A percentile compares a stretch with the other conserved stretches of the same genome.
These are phyloP conservation scores for Syzygium syzygioides DNA, from an alignment of 441 rosid genomes.

Conservation along the genomic window DNA sequence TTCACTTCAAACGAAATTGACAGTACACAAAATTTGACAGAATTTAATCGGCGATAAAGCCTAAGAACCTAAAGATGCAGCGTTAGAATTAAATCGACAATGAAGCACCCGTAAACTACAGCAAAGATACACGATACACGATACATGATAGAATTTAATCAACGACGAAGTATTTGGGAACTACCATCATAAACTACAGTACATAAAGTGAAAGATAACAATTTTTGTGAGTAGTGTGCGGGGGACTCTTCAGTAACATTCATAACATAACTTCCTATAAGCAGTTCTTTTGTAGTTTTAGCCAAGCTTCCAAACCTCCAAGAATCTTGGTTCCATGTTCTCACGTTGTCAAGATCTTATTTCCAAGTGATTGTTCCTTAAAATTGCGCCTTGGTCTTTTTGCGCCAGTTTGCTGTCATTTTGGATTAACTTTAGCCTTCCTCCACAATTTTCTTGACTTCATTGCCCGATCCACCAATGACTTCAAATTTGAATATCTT, in stretches of 20 bases:
- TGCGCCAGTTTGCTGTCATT: neutral
- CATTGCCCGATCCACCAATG: neutral
- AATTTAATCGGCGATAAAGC: neutral
- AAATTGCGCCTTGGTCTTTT: neutral
- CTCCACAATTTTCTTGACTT: neutral
- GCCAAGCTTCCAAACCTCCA: neutral
- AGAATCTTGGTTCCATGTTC: neutral
- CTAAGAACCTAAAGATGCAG: neutral
- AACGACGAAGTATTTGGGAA: neutral
- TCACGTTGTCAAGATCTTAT: neutral
- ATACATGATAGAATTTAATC: neutral
- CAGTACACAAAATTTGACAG: neutral
- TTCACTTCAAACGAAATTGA: neutral
- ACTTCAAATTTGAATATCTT: neutral
- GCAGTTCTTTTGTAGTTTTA: neutral
- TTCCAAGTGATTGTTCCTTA: neutral
- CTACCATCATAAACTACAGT: neutral
- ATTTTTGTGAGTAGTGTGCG: neutral
- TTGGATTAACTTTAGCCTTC: neutral
- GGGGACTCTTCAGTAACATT: neutral
- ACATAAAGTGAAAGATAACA: neutral
- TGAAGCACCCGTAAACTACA: neutral
- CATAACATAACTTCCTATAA: neutral
- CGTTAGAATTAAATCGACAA: neutral
- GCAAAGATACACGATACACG: neutral